Evolutionary conservation across 345 rosid species (phyloP), one percentile per base, ranked within the genome.

Genomic region (Eutrema heterophyllum): DNA sequence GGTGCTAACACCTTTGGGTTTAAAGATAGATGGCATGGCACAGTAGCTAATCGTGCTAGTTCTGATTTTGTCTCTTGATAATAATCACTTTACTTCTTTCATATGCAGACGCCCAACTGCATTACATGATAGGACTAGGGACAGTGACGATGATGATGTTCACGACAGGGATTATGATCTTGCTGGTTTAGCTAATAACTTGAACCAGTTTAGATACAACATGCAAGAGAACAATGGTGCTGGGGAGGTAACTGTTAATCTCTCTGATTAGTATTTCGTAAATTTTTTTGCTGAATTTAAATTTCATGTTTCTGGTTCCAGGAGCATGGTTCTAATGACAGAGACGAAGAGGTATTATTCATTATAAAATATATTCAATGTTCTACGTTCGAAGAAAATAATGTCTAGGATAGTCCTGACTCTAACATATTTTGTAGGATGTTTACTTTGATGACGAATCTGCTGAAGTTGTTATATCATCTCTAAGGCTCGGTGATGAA

Each of bases 391-490:
- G 52, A 59, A 50, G 73, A 21, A 40, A 58, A 21, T 21, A 40
- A 5, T 10, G 18, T 62, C 33, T 24, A 55, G 59, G 4, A 51
- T 38, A 46, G 21, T n/a, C 36, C 36, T 76, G 41, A 76, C 70
- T 53, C 24, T 36, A 29, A 39, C 18, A 12, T 69, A 46, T 38
- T 60, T 32, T 83, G 80, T 88, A 94, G 99, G 97, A 88, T 86
- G 90, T 89, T 12, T 90, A 88, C 83, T 88, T 92, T 67, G 97
- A 95, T 71, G 99, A 95, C 62, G 99, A 90, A 78, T 85, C 97
- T 79, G 92, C 97, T 46, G 97, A 92, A 82, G 96, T 94, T 44
- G 97, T 95, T 64, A 87, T 92, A 85, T 92, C 99, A 75, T 95
- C 99, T 72, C 74, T 95, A 75, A 83, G 96, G 86, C 93, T 95